phyloP scores from a whole-genome alignment of 2,329 filamentous ascomycete species.

The Penicillium sclerotigenum region DNA sequence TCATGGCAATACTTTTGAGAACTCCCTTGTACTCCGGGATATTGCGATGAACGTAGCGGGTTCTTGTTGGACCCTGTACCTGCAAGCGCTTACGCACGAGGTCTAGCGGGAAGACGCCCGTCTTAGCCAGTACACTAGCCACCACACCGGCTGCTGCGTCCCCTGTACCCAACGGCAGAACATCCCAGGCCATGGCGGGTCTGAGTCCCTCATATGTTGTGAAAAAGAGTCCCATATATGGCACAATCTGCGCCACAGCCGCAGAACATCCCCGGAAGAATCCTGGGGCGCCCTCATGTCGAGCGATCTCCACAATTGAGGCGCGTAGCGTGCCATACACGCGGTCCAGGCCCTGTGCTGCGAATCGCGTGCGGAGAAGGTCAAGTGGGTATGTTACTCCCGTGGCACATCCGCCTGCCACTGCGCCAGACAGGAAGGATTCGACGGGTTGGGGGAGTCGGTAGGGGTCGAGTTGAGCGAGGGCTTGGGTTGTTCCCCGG shows the following conservation, averaged over 20 bases:
- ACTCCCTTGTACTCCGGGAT: conserved; percentile 81
- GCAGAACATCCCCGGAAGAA: conserved; percentile 88
- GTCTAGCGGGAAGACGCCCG: conserved; percentile 86
- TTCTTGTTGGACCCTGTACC: conserved; percentile 85
- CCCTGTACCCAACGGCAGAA: conserved; percentile 68
- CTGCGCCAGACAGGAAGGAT: conserved; percentile 78
- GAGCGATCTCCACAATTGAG: conserved; percentile 69
- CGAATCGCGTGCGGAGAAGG: conserved; percentile 88
- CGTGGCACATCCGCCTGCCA: conserved; percentile 78
- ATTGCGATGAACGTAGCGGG: conserved; percentile 75
- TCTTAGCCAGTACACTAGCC: conserved; percentile 80
- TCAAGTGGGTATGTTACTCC: conserved; percentile 87
- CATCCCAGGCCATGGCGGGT: conserved; percentile 48
- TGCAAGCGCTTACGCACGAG: conserved; percentile 89
- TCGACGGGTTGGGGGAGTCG: conserved; percentile 65
- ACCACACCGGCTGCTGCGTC: conserved; percentile 80
- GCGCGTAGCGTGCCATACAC: conserved; percentile 71
- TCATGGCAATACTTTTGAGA: conserved; percentile 61
- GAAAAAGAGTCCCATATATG: conserved; percentile 98
- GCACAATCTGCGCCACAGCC: conserved; percentile 81
- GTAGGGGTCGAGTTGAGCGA: conserved; percentile 54
- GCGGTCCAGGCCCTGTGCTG: conserved; percentile 79
- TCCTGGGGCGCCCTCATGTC: conserved; percentile 69
- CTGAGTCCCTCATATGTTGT: conserved; percentile 77
- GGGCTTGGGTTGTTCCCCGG: conserved; percentile 66